Conservation (phyloP, 768 basidiomycete genomes). For the Boletus patriciae region DNA sequence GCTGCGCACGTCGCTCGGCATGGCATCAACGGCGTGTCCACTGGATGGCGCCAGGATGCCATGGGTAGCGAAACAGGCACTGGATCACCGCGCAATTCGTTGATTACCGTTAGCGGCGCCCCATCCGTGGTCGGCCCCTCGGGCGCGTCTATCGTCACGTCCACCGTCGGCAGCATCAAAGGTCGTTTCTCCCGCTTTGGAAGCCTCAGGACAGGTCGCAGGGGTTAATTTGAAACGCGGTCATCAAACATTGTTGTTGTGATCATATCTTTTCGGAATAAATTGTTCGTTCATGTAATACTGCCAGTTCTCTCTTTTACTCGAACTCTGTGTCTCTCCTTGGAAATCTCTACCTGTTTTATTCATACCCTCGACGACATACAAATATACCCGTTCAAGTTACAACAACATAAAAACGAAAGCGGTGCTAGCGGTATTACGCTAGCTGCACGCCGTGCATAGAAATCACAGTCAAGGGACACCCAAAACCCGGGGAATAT, state of each 20-base stretch:
- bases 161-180: conserved; percentile 66
- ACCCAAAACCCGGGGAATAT: conserved; percentile 13
- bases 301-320: background rate
- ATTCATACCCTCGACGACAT: conserved; percentile 22
- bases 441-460: conserved; percentile 10
- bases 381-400: conserved; percentile 19
- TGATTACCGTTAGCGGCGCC: conserved; percentile 67
- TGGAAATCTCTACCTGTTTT: conserved; percentile 4
- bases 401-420: conserved; percentile 18
- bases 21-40: conserved; percentile 79
- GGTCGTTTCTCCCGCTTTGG: conserved; percentile 77
- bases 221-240: background rate
- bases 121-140: conserved; percentile 37
- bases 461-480: conserved; percentile 2
- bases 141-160: conserved; percentile 59
- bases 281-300: conserved; percentile 3
- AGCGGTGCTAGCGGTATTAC: conserved; percentile 6
- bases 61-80: conserved; percentile 40
- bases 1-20: conserved; percentile 80
- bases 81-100: conserved; percentile 70
- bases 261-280: background rate
- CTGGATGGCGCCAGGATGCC: conserved; percentile 62
- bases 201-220: conserved; percentile 58
- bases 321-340: background rate
- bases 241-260: background rate